Evolutionary conservation across 345 rosid genomes (phyloP), one percentile per base, ranked within the genome.

Genomic region (Limnanthes douglasii): DNA sequence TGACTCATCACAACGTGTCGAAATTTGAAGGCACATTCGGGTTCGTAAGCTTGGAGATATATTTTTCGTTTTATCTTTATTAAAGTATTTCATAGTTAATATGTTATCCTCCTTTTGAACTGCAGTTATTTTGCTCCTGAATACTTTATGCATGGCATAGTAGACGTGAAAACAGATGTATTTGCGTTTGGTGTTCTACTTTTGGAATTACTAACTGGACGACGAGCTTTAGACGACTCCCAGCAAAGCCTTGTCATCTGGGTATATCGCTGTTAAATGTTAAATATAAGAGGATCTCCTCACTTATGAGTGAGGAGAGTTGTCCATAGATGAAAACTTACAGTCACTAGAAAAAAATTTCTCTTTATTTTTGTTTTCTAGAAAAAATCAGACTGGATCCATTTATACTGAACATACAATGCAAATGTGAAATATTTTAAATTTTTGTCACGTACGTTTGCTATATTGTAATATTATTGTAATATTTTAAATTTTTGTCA

Each of bases 1-100:
- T 74, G 76, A 73, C 83, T 18, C 97, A 83, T 38, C 83, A 68
- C 47, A 73, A 76, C 36, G 93, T 83, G 11, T 69, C 95, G 21
- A 88, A 78, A 49, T 88, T 88, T 39, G 95, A 82, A 47, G 97
- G 97, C 49, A 88, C 97, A 54, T 88, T 88, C 9, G 95, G 97
- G 97, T 82, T 30, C 15, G 82, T 64, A 31, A 19, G 18, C 48
- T 15, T 34, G 31, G 15, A 26, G 16, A 11, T 18, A 37, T 18
- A 18, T 7, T 10, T 28, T 7, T 50, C 35, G 17, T 15, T 19
- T 31, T 31, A 6, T 11, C 21, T 22, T 45, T 28, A 11, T 10
- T 17, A 1, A 18, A 15, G 2, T 24, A 8, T 3, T 20, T 17
- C 6, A 9, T 27, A 3, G 15, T 31, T 13, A 10, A 30, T 4